Conservation (phyloP, 441 rosid species). For the Gossypium gossypioides region DNA sequence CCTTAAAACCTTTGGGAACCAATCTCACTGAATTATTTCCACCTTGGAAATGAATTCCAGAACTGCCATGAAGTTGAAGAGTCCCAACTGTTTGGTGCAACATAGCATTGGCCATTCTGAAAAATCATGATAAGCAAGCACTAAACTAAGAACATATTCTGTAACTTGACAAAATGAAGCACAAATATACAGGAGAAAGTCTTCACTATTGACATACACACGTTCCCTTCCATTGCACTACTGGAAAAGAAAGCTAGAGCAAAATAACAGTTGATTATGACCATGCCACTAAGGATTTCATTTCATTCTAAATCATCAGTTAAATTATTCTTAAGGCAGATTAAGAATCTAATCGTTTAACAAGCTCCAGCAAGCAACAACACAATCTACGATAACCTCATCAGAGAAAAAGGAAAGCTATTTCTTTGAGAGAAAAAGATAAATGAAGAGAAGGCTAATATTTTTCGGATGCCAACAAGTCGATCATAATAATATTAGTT, state of each 20-base stretch:
- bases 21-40: constrained; percentile 24
- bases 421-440: neutral
- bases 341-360: neutral
- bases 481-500: neutral
- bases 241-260: neutral
- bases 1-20: constrained; percentile 25
- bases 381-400: neutral
- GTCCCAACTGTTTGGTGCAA: constrained; percentile 37
- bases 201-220: neutral
- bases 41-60: constrained; percentile 19
- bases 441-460: neutral
- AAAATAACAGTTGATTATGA: neutral
- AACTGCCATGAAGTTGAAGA: constrained; percentile 26
- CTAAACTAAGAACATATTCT: neutral
- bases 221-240: neutral
- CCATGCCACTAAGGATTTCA: neutral
- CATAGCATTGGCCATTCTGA: constrained; percentile 53
- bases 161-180: neutral
- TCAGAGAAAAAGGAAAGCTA: neutral
- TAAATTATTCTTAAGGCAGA: neutral
- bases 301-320: constrained; percentile 4
- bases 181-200: neutral
- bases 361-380: constrained; percentile 3
- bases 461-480: neutral
- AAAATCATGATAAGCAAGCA: constrained; percentile 10